Evolutionary conservation across 2,329 filamentous ascomycete species (phyloP).

Genomic region (Phyllosticta ampelicida): DNA sequence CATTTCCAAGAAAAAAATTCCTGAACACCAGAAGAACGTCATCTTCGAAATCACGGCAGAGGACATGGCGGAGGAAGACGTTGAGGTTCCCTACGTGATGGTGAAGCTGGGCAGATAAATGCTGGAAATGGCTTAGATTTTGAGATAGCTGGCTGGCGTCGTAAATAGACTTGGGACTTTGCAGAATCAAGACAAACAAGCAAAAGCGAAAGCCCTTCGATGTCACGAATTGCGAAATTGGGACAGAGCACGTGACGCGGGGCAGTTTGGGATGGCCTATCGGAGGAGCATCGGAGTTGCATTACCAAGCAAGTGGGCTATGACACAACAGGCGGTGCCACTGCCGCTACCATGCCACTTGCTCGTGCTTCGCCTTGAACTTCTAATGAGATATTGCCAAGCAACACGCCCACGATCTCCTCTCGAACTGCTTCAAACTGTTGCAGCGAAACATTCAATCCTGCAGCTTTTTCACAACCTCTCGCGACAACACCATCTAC

Average conservation of each 20-base stretch:
- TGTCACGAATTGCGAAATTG: neutral
- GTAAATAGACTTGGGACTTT: neutral
- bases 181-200: constrained; percentile 1
- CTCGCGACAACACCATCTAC: neutral
- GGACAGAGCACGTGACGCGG: constrained; percentile 4
- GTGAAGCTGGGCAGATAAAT: constrained; percentile 52
- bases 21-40: constrained; percentile 83
- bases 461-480: neutral
- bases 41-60: constrained; percentile 95
- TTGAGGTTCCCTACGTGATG: constrained; percentile 95
- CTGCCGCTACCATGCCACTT: neutral
- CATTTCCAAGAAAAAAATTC: constrained; percentile 86
- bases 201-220: neutral
- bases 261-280: constrained; percentile 2
- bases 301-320: constrained; percentile 10
- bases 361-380: neutral
- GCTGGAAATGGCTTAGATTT: neutral
- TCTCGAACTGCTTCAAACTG: too few species aligned
- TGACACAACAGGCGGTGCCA: constrained; percentile 2
- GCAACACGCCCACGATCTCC: neutral
- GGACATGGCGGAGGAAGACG: constrained; percentile 80
- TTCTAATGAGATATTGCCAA: neutral
- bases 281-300: constrained; percentile 8
- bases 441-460: neutral
- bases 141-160: neutral